phyloP scores from a whole-genome alignment of 169 alveolate species.

The Cryptosporidium bovis region DNA sequence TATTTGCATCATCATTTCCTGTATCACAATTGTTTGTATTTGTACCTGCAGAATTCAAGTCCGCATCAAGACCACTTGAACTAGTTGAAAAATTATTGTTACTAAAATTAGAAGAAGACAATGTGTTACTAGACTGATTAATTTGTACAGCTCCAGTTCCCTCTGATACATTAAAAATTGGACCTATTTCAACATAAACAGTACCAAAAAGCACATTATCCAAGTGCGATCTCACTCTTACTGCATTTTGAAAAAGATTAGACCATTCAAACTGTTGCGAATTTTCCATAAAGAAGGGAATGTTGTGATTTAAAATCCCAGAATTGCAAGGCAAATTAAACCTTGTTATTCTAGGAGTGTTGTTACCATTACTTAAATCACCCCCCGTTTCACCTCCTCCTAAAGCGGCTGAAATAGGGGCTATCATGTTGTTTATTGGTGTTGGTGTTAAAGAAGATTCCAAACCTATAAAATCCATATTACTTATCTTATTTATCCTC shows the following conservation, averaged over 20 bases:
- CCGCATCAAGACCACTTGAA: no score
- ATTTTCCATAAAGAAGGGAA: not conserved
- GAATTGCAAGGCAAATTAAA: not conserved
- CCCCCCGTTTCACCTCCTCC: constrained; percentile 1
- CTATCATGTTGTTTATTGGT: no score
- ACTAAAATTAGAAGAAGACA: no score
- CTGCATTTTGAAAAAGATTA: constrained; percentile 1
- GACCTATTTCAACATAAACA: constrained; percentile 49
- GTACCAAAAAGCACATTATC: constrained; percentile 72
- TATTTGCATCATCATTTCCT: not conserved
- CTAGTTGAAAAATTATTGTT: no score
- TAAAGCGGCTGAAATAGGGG: no score
- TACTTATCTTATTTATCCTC: constrained; percentile 11
- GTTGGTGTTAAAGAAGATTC: no score
- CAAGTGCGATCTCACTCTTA: constrained; percentile 33
- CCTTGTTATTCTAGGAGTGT: no score
- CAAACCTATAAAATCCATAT: no score
- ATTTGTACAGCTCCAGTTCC: not conserved
- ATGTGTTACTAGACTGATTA: not conserved
- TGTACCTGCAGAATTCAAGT: not conserved
- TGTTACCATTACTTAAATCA: not conserved
- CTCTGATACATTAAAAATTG: not conserved
- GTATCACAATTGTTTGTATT: not conserved
- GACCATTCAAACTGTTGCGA: not conserved
- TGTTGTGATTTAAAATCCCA: not conserved